phyloP scores from a whole-genome alignment of 2,329 filamentous ascomycete genomes.

The Trichoderma afroharzianum region DNA sequence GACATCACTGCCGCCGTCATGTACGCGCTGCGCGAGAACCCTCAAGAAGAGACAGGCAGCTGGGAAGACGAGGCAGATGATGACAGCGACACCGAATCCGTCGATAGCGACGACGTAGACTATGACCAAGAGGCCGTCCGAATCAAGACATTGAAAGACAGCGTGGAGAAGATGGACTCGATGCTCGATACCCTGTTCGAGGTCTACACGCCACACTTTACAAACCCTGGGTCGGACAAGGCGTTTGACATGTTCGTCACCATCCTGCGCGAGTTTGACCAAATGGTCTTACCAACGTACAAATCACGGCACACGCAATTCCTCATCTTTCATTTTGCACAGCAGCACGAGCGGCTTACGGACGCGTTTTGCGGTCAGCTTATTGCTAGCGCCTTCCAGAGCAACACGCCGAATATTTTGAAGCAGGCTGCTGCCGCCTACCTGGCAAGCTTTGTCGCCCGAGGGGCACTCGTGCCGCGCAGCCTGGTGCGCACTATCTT shows the following conservation, averaged over 20 bases:
- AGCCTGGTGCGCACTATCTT: slow-evolving; percentile 80
- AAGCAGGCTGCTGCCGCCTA: slow-evolving; percentile 88
- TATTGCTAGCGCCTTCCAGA: slow-evolving; percentile 46
- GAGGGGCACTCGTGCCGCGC: slow-evolving; percentile 76
- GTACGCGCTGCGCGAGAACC: slow-evolving; percentile 40
- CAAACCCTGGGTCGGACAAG: slow-evolving; percentile 62
- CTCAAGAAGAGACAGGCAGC: slow-evolving; percentile 29
- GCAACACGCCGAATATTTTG: slow-evolving; percentile 65
- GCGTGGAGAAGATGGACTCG: slow-evolving; percentile 85
- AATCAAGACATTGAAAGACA: slow-evolving; percentile 71
- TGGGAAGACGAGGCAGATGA: slow-evolving; percentile 52
- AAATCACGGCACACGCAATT: slow-evolving; percentile 94
- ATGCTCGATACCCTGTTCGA: slow-evolving; percentile 85
- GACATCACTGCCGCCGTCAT: slow-evolving; percentile 74
- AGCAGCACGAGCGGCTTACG: slow-evolving; percentile 72
- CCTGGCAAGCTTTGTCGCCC: slow-evolving; percentile 88
- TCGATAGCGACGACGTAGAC: slow-evolving; percentile 65
- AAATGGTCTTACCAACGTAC: slow-evolving; percentile 84
- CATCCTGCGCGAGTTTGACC: slow-evolving; percentile 79
- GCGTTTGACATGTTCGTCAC: slow-evolving; percentile 73
- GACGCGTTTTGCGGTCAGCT: slow-evolving; percentile 80
- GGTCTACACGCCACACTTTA: slow-evolving; percentile 73
- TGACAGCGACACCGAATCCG: slow-evolving; percentile 66
- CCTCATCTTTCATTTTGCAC: slow-evolving; percentile 90
- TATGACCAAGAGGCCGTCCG: slow-evolving; percentile 60